These are phyloP conservation scores for Cystofilobasidium capitatum DNA, from an alignment of 768 basidiomycete species.

Conservation along the genomic window DNA sequence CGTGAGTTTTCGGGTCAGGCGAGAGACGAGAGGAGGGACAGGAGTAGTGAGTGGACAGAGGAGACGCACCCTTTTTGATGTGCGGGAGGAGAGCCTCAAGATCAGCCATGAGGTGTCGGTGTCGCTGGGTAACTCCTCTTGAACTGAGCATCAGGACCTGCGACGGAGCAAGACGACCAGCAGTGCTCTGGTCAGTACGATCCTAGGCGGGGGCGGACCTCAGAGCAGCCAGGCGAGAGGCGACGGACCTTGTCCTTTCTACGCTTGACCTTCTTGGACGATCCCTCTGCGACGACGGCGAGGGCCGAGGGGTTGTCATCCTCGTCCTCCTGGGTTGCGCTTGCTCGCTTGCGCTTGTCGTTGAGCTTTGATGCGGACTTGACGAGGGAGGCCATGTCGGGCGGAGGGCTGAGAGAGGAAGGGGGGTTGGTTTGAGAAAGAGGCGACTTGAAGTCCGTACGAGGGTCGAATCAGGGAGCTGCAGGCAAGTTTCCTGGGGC, in stretches of 20 bases:
- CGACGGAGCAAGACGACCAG: background rate
- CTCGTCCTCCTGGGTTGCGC: background rate
- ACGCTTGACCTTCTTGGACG: constrained; percentile 20
- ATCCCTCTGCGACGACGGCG: background rate
- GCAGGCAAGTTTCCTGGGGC: no score
- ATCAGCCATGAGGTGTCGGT: constrained; percentile 96
- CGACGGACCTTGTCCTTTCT: constrained; percentile 25
- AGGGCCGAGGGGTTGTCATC: constrained; percentile 6
- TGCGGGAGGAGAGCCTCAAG: constrained; percentile 82
- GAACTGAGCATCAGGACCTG: constrained; percentile 77
- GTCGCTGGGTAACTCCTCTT: constrained; percentile 85
- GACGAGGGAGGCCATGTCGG: constrained; percentile 17
- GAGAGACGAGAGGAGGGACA: background rate
- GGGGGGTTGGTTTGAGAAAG: no score
- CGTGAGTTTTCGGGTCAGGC: background rate
- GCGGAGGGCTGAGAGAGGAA: background rate
- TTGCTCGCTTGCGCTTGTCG: constrained; percentile 20
- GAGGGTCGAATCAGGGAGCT: no score
- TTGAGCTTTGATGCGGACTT: constrained; percentile 24
- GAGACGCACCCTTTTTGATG: constrained; percentile 76
- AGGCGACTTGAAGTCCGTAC: no score
- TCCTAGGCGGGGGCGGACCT: background rate
- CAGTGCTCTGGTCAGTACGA: no score
- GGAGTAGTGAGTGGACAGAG: background rate
- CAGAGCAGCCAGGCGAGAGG: background rate